Evolutionary conservation across 371 early-diverging fungal genomes (phyloP).

Genomic region (Basidiobolus meristosporus): DNA sequence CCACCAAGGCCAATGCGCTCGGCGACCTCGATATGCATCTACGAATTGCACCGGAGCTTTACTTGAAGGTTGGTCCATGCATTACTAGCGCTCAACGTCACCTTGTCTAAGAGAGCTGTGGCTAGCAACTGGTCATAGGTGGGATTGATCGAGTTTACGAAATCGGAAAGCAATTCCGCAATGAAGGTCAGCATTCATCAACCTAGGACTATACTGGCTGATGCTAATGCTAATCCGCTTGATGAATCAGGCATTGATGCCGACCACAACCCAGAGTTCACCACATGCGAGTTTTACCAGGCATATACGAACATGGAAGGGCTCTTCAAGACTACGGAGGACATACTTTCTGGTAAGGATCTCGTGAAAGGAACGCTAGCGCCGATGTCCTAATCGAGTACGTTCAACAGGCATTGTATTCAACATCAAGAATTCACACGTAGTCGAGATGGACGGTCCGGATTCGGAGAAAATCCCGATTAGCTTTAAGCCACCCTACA

Average conservation of each 20-base stretch:
- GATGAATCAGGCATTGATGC: slow-evolving; percentile 98
- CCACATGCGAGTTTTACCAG: slow-evolving; percentile 99
- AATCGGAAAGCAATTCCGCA: slow-evolving; percentile 99
- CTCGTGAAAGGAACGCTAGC: no score
- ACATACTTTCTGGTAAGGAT: slow-evolving; percentile 78
- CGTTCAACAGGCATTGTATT: slow-evolving; percentile 14
- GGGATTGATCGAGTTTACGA: slow-evolving; percentile 99
- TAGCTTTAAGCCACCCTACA: slow-evolving; percentile 96
- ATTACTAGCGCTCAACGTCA: slow-evolving; percentile 4
- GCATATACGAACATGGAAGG: slow-evolving; percentile 98
- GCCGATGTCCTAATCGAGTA: slow-evolving; percentile 37
- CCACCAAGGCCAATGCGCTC: slow-evolving; percentile 88
- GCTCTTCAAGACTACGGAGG: slow-evolving; percentile 91
- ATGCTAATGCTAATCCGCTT: slow-evolving; percentile 75
- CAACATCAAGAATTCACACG: slow-evolving; percentile 43
- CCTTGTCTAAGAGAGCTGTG: not conserved
- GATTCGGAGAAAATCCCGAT: slow-evolving; percentile 63
- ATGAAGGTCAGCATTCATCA: slow-evolving; percentile 43
- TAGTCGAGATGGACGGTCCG: slow-evolving; percentile 5
- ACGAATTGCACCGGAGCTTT: slow-evolving; percentile 97
- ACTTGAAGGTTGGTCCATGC: slow-evolving; percentile 88
- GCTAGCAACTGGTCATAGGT: slow-evolving; percentile 61
- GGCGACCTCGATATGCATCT: slow-evolving; percentile 91
- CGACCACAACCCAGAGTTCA: slow-evolving; percentile 99
- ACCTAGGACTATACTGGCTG: not conserved